Percentiles rank a stretch among this genome's conserved stretches.
Evolutionary conservation across 371 early-diverging fungal species (phyloP).

Genomic region (Saksenaea oblongispora): DNA sequence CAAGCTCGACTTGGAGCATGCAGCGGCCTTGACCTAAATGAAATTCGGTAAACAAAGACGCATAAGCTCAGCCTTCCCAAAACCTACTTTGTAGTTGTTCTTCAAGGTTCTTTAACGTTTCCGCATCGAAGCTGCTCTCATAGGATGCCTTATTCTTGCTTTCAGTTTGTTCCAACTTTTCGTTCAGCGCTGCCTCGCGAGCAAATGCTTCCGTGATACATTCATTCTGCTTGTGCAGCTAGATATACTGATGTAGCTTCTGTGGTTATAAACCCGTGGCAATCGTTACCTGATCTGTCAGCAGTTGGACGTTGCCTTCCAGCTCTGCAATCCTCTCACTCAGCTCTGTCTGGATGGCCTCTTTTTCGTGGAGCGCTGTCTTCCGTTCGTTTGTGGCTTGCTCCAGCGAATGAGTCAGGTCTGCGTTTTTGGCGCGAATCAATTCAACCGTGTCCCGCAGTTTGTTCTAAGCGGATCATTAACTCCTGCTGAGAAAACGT

Average conservation of each 20-base stretch:
- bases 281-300: background rate
- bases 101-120: background rate
- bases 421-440: conserved; percentile 8
- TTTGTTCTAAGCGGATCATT: conserved; percentile 3
- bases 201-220: background rate
- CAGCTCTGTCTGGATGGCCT: background rate
- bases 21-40: conserved; percentile 14
- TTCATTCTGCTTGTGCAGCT: background rate
- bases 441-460: conserved; percentile 6
- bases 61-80: background rate
- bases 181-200: background rate
- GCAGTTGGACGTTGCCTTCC: background rate
- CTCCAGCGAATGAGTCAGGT: background rate
- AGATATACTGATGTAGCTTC: background rate
- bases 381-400: background rate
- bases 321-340: background rate
- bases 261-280: background rate
- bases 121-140: background rate
- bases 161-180: conserved; percentile 4
- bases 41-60: background rate
- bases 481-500: background rate
- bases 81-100: conserved; percentile 11
- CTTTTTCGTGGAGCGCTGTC: background rate
- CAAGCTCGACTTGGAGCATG: conserved; percentile 9
- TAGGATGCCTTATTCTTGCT: background rate